A percentile compares a stretch with the other conserved stretches of the same genome.
Evolutionary conservation across 352 stramenopile species (phyloP).

Genomic region (Achlya hypogyna): DNA sequence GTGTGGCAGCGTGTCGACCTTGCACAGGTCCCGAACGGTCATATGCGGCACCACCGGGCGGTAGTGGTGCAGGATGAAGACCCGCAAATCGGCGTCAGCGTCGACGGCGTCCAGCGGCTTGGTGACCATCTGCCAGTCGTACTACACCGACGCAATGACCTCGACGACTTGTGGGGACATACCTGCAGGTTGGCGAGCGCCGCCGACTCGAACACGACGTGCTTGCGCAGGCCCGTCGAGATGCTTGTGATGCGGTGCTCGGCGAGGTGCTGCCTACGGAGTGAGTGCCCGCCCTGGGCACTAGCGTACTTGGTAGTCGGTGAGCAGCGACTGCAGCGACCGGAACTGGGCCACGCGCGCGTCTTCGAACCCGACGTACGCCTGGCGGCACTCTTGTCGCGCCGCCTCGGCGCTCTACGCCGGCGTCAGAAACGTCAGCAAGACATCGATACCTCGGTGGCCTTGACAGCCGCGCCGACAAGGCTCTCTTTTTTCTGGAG

Average conservation of each 20-base stretch:
- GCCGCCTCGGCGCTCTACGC: slow-evolving; percentile 46
- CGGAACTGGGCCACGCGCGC: slow-evolving; percentile 62
- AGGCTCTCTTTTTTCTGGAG: slow-evolving; percentile 61
- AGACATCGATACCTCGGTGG: slow-evolving; percentile 37
- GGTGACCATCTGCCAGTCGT: slow-evolving; percentile 78
- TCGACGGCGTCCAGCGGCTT: slow-evolving; percentile 62
- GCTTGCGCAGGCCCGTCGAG: slow-evolving; percentile 64
- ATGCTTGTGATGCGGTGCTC: slow-evolving; percentile 65
- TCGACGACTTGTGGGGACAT: background rate
- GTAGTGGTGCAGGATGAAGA: slow-evolving; percentile 50
- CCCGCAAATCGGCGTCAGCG: slow-evolving; percentile 51
- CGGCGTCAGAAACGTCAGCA: slow-evolving; percentile 1
- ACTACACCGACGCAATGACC: slow-evolving; percentile 29
- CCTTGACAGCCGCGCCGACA: slow-evolving; percentile 42
- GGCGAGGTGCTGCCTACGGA: slow-evolving; percentile 36
- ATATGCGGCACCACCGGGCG: slow-evolving; percentile 32
- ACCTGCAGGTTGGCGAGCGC: slow-evolving; percentile 76
- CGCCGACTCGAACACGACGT: slow-evolving; percentile 74
- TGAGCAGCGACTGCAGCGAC: slow-evolving; percentile 54
- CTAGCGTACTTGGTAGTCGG: slow-evolving; percentile 60
- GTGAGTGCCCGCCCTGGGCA: background rate
- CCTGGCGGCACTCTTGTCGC: slow-evolving; percentile 47
- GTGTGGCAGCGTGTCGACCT: slow-evolving; percentile 31
- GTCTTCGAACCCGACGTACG: slow-evolving; percentile 52
- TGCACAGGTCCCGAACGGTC: slow-evolving; percentile 62